These are phyloP conservation scores for Podosphaera leucotricha DNA, from an alignment of 2,329 filamentous ascomycete genomes.

Conservation along the genomic window DNA sequence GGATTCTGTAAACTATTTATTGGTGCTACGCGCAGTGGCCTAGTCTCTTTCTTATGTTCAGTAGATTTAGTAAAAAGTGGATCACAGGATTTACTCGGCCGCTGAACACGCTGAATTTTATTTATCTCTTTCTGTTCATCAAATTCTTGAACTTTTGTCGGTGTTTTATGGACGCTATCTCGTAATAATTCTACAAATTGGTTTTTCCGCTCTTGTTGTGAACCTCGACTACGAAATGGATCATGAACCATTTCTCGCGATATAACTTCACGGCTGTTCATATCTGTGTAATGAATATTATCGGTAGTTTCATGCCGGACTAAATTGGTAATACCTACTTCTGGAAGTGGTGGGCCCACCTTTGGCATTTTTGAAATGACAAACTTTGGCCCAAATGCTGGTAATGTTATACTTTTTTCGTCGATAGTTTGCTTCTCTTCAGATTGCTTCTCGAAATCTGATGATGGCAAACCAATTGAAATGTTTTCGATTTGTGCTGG, in stretches of 20 bases:
- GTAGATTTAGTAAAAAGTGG: constrained; percentile 52
- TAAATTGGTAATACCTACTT: constrained; percentile 8
- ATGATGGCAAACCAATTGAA: not conserved
- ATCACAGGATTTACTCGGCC: constrained; percentile 27
- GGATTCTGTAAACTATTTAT: constrained; percentile 52
- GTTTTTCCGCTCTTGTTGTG: not conserved
- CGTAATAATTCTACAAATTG: not conserved
- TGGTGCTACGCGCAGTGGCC: constrained; percentile 67
- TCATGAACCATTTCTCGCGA: constrained; percentile 7
- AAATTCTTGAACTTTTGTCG: not conserved
- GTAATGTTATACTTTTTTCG: not conserved
- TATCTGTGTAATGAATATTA: constrained; percentile 8
- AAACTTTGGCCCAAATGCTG: not conserved
- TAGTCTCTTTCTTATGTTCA: constrained; percentile 72
- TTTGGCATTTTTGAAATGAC: constrained; percentile 4
- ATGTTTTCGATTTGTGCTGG: not conserved
- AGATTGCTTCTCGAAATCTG: not conserved
- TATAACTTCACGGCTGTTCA: constrained; percentile 9
- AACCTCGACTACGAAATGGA: constrained; percentile 7
- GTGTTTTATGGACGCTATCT: not conserved
- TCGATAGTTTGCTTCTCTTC: not conserved
- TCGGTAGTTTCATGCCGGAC: constrained; percentile 11
- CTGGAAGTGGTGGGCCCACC: constrained; percentile 8
- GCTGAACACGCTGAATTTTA: not conserved
- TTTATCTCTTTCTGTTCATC: not conserved